Evolutionary conservation across 441 rosid genomes (phyloP).

Genomic region (Euphorbia schlechtendalii): DNA sequence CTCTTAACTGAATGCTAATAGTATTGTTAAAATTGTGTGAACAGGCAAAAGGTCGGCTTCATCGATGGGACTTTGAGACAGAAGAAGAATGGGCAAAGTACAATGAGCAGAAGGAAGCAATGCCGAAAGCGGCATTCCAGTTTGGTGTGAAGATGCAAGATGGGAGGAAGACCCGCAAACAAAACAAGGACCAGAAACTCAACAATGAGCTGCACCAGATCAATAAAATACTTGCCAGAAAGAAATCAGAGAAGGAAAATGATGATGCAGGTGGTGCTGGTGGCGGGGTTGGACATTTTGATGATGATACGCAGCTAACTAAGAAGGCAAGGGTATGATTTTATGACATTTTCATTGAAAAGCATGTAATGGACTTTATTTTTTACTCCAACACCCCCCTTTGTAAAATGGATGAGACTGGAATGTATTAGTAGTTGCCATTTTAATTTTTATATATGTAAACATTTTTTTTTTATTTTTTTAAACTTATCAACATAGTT

Average conservation of each 20-base stretch:
- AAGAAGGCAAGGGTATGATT: too few relatives aligned
- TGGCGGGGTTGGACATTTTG: constrained; percentile 32
- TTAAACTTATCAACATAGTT: too few relatives aligned
- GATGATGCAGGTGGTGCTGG: too few relatives aligned
- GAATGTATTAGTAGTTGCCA: too few relatives aligned
- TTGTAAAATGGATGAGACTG: too few relatives aligned
- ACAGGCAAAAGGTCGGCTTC: constrained; percentile 98
- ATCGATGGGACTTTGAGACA: constrained; percentile 94
- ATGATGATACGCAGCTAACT: constrained; percentile 41
- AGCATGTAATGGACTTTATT: too few relatives aligned
- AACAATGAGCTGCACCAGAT: constrained; percentile 83
- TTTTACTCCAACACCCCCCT: too few relatives aligned
- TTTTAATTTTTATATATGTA: too few relatives aligned
- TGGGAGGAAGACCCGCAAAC: constrained; percentile 88
- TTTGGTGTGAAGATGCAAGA: constrained; percentile 99
- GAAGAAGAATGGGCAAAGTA: constrained; percentile 93
- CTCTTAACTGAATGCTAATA: too few relatives aligned
- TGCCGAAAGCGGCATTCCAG: constrained; percentile 97
- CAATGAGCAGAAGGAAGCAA: constrained; percentile 97
- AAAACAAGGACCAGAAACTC: constrained; percentile 91
- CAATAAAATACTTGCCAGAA: constrained; percentile 78
- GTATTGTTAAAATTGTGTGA: constrained; percentile 4
- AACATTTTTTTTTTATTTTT: too few relatives aligned
- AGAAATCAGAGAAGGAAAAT: constrained; percentile 69
- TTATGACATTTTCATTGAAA: too few relatives aligned